phyloP scores from a whole-genome alignment of 2,329 filamentous ascomycete genomes.

The Xenosphaeropsis pyriputrescens region DNA sequence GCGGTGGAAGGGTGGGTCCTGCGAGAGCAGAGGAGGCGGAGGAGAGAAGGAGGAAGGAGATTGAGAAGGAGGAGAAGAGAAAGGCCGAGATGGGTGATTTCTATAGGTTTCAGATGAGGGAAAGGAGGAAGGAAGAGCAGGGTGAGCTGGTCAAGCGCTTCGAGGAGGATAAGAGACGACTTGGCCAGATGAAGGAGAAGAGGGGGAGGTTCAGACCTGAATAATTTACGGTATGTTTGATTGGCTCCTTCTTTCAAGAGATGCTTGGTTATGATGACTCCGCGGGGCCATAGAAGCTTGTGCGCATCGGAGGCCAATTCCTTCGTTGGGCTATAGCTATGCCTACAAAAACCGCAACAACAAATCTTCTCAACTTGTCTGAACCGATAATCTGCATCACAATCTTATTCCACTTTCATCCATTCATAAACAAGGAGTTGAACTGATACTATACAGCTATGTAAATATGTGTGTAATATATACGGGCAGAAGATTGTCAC shows the following conservation, averaged over 20 bases:
- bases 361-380: slow-evolving; percentile 1
- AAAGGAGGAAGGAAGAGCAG: slow-evolving; percentile 65
- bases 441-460: no score
- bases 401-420: no score
- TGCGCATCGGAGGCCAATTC: neutral
- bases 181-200: slow-evolving; percentile 55
- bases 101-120: slow-evolving; percentile 71
- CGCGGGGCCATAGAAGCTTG: slow-evolving; percentile 35
- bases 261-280: slow-evolving; percentile 25
- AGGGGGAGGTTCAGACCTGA: slow-evolving; percentile 45
- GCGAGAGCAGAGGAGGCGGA: slow-evolving; percentile 59
- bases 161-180: slow-evolving; percentile 60
- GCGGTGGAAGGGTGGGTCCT: slow-evolving; percentile 55
- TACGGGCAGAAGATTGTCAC: no score
- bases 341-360: neutral
- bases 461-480: no score
- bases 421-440: no score
- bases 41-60: slow-evolving; percentile 40
- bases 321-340: neutral
- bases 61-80: slow-evolving; percentile 49
- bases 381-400: neutral
- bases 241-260: slow-evolving; percentile 1
- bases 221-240: slow-evolving; percentile 16
- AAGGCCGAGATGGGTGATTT: slow-evolving; percentile 55
- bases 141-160: slow-evolving; percentile 55